A percentile compares a stretch with the other conserved stretches of the same genome.
Conservation (phyloP, 768 basidiomycete genomes). For the Clavaria fumosa region DNA sequence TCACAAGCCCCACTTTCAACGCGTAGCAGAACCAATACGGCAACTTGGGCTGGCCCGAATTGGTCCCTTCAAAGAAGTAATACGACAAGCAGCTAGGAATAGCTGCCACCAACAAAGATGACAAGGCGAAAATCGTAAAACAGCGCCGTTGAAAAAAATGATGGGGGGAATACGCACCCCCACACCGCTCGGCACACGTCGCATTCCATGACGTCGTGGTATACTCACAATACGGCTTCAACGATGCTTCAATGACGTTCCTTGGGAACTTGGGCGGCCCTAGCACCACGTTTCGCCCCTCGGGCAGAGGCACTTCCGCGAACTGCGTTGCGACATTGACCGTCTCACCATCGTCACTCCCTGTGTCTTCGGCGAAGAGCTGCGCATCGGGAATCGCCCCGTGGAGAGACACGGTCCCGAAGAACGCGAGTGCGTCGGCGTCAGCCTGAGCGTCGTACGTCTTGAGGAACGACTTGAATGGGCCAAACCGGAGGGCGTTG, state of each 20-base stretch:
- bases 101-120: neutral
- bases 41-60: conserved; percentile 1
- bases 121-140: neutral
- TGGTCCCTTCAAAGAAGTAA: conserved; percentile 3
- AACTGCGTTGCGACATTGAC: neutral
- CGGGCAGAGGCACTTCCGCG: neutral
- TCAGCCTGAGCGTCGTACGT: too few species aligned
- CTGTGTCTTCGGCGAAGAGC: too few species aligned
- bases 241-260: neutral
- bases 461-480: too few species aligned
- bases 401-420: too few species aligned
- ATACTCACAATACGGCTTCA: neutral
- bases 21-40: conserved; percentile 4
- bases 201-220: neutral
- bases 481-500: too few species aligned
- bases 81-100: conserved; percentile 2
- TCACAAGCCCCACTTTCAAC: neutral
- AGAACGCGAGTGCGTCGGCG: too few species aligned
- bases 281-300: neutral
- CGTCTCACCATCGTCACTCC: too few species aligned
- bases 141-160: too few species aligned
- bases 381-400: too few species aligned
- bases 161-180: too few species aligned
- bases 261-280: conserved; percentile 3
- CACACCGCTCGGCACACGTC: neutral